Percentiles rank a stretch among this genome's conserved stretches.
phyloP scores from a whole-genome alignment of 2,329 filamentous ascomycete genomes.

The Neobulgaria alba region DNA sequence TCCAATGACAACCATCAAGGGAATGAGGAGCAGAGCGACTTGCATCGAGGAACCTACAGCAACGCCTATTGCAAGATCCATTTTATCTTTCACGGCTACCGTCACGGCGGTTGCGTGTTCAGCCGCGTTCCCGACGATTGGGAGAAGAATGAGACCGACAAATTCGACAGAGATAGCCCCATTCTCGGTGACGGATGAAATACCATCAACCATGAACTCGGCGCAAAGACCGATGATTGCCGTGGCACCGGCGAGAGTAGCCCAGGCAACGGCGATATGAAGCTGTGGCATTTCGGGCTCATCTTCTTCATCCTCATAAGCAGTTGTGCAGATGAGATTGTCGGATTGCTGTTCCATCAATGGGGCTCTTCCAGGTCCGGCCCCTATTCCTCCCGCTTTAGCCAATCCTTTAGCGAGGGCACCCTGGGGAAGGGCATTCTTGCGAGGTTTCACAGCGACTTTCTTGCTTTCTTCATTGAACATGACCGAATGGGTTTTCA shows the following conservation, averaged over 20 bases:
- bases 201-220: constrained; percentile 70
- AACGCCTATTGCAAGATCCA: constrained; percentile 69
- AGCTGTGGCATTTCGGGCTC: constrained; percentile 69
- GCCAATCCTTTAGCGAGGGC: constrained; percentile 24
- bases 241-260: constrained; percentile 63
- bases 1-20: constrained; percentile 69
- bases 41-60: constrained; percentile 78
- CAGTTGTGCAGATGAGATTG: constrained; percentile 35
- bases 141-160: constrained; percentile 71
- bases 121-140: constrained; percentile 74
- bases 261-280: constrained; percentile 61
- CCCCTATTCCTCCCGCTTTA: constrained; percentile 25
- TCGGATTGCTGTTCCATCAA: constrained; percentile 16
- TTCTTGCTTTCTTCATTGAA: constrained; percentile 78
- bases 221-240: constrained; percentile 66
- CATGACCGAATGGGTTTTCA: constrained; percentile 72
- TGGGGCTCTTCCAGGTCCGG: constrained; percentile 22
- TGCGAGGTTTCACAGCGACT: constrained; percentile 50
- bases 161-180: constrained; percentile 70
- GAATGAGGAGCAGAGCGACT: constrained; percentile 74
- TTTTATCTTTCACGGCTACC: constrained; percentile 68
- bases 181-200: constrained; percentile 60
- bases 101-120: constrained; percentile 78
- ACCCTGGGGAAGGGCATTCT: constrained; percentile 29
- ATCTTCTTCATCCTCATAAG: constrained; percentile 48